A percentile compares a stretch with the other conserved stretches of the same genome.
phyloP scores from a whole-genome alignment of 331 rosid species.

The Telfairia occidentalis region DNA sequence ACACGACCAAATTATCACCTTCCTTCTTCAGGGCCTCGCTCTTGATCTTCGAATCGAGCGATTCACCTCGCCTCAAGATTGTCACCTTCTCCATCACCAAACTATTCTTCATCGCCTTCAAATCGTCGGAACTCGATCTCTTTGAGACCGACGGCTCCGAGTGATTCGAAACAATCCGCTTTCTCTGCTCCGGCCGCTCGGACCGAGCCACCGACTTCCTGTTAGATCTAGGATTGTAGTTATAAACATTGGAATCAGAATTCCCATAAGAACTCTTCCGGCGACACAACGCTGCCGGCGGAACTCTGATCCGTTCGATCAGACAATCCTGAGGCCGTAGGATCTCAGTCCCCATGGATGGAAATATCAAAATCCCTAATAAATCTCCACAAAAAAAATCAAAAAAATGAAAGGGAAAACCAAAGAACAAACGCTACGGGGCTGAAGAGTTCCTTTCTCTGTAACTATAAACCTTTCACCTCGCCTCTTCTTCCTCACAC shows the following conservation, averaged over 20 bases:
- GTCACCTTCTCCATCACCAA: conserved; percentile 51
- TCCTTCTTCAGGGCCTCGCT: conserved; percentile 30
- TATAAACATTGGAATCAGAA: not conserved
- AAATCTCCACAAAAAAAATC: not conserved
- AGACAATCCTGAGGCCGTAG: conserved; percentile 65
- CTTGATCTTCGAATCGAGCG: conserved; percentile 53
- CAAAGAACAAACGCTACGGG: not conserved
- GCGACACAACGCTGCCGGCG: conserved; percentile 30
- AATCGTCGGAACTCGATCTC: conserved; percentile 41
- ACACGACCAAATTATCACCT: conserved; percentile 30
- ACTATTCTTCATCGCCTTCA: conserved; percentile 19
- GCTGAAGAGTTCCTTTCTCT: not conserved
- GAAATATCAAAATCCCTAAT: not conserved
- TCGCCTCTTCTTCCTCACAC: conserved; percentile 1
- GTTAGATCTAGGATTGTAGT: conserved; percentile 23
- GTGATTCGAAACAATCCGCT: not conserved
- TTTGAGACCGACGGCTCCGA: conserved; percentile 21
- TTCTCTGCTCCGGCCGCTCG: conserved; percentile 23
- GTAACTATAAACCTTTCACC: not conserved
- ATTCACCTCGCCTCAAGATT: conserved; percentile 63
- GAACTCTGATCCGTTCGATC: conserved; percentile 25
- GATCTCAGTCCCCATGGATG: conserved; percentile 64
- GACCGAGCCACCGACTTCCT: conserved; percentile 33
- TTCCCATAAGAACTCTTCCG: conserved; percentile 22
- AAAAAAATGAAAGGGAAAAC: not conserved